Conservation (phyloP, 2,329 filamentous ascomycete species). For the Lomentospora prolificans region DNA sequence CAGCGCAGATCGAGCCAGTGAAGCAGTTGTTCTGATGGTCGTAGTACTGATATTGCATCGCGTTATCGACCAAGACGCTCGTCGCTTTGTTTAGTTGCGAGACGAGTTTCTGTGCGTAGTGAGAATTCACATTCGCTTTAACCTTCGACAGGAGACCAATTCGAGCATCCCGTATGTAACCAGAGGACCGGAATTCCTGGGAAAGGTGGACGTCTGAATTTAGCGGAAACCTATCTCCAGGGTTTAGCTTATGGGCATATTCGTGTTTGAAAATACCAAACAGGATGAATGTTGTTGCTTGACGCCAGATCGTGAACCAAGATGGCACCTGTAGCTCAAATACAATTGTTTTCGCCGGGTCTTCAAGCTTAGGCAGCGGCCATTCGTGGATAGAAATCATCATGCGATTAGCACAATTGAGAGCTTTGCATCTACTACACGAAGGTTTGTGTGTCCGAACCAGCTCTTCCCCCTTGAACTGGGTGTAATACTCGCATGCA, state of each 20-base stretch:
- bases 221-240: not conserved
- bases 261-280: slow-evolving; percentile 23
- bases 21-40: slow-evolving; percentile 18
- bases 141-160: slow-evolving; percentile 23
- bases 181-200: not conserved
- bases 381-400: slow-evolving; percentile 43
- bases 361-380: slow-evolving; percentile 32
- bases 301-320: slow-evolving; percentile 36
- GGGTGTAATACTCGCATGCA: slow-evolving; percentile 10
- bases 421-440: slow-evolving; percentile 25
- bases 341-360: slow-evolving; percentile 30
- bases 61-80: slow-evolving; percentile 35
- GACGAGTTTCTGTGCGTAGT: slow-evolving; percentile 14
- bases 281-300: slow-evolving; percentile 32
- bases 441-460: not conserved
- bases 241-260: not conserved
- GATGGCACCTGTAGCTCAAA: slow-evolving; percentile 41
- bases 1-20: slow-evolving; percentile 8
- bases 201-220: not conserved
- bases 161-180: not conserved
- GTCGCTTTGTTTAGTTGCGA: slow-evolving; percentile 13
- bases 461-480: not conserved
- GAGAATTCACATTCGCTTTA: slow-evolving; percentile 26
- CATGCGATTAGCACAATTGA: slow-evolving; percentile 24
- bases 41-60: slow-evolving; percentile 28